Percentiles rank a stretch among this genome's conserved stretches.
These are phyloP conservation scores for Podospora bellae-mahoneyi DNA, from an alignment of 495 filamentous ascomycete species.

Conservation along the genomic window DNA sequence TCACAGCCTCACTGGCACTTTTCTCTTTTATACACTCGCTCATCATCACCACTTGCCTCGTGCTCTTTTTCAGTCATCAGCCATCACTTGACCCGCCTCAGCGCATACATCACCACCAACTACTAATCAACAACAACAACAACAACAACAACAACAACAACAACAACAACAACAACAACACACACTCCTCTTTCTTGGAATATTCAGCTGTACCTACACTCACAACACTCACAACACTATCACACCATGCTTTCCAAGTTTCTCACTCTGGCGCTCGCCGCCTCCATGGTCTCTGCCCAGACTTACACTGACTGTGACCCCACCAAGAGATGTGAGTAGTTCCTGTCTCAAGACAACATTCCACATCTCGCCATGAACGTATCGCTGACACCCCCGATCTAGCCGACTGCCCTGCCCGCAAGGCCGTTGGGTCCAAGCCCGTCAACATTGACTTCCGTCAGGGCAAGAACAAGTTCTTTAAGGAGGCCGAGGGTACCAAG, in stretches of 20 bases:
- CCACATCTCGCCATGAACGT: slow-evolving; percentile 5
- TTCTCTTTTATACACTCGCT: slow-evolving; percentile 17
- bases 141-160: too few relatives aligned
- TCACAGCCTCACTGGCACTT: slow-evolving; percentile 9
- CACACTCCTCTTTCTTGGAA: neutral
- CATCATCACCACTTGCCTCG: slow-evolving; percentile 1
- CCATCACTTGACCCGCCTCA: neutral
- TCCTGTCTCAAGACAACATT: slow-evolving; percentile 10
- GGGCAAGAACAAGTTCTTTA: slow-evolving; percentile 64
- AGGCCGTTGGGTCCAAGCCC: slow-evolving; percentile 62
- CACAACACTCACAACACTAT: neutral
- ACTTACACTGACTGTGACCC: slow-evolving; percentile 77
- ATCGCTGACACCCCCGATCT: slow-evolving; percentile 8
- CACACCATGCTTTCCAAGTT: slow-evolving; percentile 44
- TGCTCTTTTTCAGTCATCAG: neutral
- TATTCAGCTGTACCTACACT: neutral
- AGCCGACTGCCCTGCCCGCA: slow-evolving; percentile 63
- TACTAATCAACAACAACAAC: neutral
- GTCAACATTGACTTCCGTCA: slow-evolving; percentile 73
- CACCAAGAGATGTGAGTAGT: slow-evolving; percentile 57
- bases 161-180: neutral
- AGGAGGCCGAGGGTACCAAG: slow-evolving; percentile 56
- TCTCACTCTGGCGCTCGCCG: slow-evolving; percentile 41
- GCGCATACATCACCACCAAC: neutral
- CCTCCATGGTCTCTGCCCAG: slow-evolving; percentile 59